These are phyloP conservation scores for Phytophthora sansomeana DNA, from an alignment of 352 stramenopile species.

Conservation along the genomic window DNA sequence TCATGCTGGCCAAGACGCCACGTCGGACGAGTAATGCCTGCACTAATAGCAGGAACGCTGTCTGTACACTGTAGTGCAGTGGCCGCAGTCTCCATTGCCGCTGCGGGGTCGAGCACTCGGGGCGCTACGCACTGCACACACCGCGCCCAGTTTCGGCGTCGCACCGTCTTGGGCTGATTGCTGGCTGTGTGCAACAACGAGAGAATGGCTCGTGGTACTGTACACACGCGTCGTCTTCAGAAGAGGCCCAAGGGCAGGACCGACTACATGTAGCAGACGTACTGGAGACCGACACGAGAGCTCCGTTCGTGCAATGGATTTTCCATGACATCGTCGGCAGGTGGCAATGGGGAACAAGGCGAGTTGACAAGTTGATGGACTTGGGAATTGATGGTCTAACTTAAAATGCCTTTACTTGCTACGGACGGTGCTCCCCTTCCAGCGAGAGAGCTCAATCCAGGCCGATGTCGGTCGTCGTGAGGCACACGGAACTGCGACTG, in stretches of 20 bases:
- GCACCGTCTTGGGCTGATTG: conserved; percentile 13
- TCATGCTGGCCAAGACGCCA: conserved; percentile 3
- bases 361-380: conserved; percentile 7
- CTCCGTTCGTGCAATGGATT: conserved; percentile 6
- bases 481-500: conserved; percentile 22
- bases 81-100: background rate
- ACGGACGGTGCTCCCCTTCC: conserved; percentile 1
- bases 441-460: conserved; percentile 13
- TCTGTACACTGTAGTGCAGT: background rate
- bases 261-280: background rate
- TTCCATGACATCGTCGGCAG: conserved; percentile 5
- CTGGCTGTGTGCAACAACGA: conserved; percentile 22
- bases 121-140: too few species aligned
- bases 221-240: conserved; percentile 6
- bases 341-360: conserved; percentile 15
- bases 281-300: background rate
- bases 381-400: conserved; percentile 10
- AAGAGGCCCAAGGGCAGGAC: conserved; percentile 17
- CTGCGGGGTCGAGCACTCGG: too few species aligned
- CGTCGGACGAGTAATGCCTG: background rate
- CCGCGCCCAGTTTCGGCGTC: too few species aligned
- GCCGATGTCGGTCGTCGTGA: conserved; percentile 17
- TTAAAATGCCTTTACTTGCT: conserved; percentile 1
- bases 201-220: conserved; percentile 23
- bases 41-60: background rate